Percentiles rank a stretch among this genome's conserved stretches.
Evolutionary conservation across 352 stramenopile species (phyloP).

Genomic region (Phytophthora constricta): DNA sequence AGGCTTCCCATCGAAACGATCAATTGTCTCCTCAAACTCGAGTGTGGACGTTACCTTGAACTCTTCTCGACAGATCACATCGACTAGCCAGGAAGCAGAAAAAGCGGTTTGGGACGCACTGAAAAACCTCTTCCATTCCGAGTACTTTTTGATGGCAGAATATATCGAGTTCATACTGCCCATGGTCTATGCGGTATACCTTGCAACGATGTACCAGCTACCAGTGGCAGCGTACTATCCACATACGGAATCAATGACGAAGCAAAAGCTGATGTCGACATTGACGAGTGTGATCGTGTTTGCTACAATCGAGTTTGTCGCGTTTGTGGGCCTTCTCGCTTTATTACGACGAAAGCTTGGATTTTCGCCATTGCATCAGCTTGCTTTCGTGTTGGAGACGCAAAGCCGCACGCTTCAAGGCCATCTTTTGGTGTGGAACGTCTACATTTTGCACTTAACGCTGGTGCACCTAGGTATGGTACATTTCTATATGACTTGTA

Average conservation of each 20-base stretch:
- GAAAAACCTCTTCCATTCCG: slow-evolving; percentile 21
- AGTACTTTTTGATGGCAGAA: slow-evolving; percentile 21
- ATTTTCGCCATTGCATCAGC: no score
- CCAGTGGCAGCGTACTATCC: slow-evolving; percentile 27
- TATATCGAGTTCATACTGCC: slow-evolving; percentile 32
- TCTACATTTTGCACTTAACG: no score
- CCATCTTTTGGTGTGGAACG: no score
- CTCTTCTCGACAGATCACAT: no score
- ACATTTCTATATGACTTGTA: no score
- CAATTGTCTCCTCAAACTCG: background rate
- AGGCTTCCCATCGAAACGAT: background rate
- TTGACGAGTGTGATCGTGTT: background rate
- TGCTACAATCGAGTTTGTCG: slow-evolving; percentile 3
- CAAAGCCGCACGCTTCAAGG: no score
- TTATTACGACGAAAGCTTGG: slow-evolving; percentile 11
- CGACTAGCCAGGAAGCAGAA: background rate
- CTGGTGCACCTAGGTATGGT: no score
- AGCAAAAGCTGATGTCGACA: background rate
- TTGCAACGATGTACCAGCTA: slow-evolving; percentile 13
- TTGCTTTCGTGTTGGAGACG: no score
- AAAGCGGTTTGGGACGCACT: background rate
- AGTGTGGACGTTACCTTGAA: background rate
- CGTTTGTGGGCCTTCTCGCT: slow-evolving; percentile 5
- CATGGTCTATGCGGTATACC: slow-evolving; percentile 17
- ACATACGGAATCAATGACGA: background rate